Percentiles rank a stretch among this genome's conserved stretches.
Conservation (phyloP, 2,329 filamentous ascomycete genomes). For the Parascedosporium putredinis region DNA sequence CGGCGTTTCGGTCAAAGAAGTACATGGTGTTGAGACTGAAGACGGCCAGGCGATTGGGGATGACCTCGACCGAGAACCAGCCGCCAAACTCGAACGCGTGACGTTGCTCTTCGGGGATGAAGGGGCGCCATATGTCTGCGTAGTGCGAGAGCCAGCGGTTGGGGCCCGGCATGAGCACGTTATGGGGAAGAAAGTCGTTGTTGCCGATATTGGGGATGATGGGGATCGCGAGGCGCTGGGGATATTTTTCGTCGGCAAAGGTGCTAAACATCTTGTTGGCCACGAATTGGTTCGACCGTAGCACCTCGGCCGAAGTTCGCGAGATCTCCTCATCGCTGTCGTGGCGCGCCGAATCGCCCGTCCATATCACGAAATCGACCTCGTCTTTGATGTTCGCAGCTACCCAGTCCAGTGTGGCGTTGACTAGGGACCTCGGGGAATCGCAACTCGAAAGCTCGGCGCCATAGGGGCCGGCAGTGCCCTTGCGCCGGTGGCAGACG, state of each 20-base stretch:
- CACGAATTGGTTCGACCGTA: constrained; percentile 64
- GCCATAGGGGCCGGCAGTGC: constrained; percentile 71
- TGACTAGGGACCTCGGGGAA: constrained; percentile 65
- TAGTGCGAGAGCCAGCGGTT: constrained; percentile 78
- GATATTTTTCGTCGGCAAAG: constrained; percentile 47
- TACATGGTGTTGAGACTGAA: constrained; percentile 95
- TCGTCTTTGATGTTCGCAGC: constrained; percentile 62
- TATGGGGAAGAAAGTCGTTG: constrained; percentile 95
- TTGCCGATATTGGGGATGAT: constrained; percentile 89
- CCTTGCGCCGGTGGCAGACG: constrained; percentile 71
- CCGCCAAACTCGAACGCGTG: constrained; percentile 88
- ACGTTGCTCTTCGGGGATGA: constrained; percentile 85
- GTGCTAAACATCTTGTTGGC: constrained; percentile 66
- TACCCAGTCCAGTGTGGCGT: constrained; percentile 88
- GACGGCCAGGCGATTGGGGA: constrained; percentile 74
- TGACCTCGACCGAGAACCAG: constrained; percentile 90
- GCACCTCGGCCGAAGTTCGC: constrained; percentile 64
- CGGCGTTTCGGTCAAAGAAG: constrained; percentile 87
- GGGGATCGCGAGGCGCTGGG: constrained; percentile 56
- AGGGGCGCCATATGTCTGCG: constrained; percentile 66
- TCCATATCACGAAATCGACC: constrained; percentile 89
- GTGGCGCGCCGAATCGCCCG: constrained; percentile 80
- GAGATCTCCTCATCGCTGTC: constrained; percentile 78
- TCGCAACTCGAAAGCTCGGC: constrained; percentile 85
- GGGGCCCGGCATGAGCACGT: constrained; percentile 77